Percentiles rank a stretch among this genome's conserved stretches.
Evolutionary conservation across 345 rosid genomes (phyloP).

Genomic region (Camelina neglecta): DNA sequence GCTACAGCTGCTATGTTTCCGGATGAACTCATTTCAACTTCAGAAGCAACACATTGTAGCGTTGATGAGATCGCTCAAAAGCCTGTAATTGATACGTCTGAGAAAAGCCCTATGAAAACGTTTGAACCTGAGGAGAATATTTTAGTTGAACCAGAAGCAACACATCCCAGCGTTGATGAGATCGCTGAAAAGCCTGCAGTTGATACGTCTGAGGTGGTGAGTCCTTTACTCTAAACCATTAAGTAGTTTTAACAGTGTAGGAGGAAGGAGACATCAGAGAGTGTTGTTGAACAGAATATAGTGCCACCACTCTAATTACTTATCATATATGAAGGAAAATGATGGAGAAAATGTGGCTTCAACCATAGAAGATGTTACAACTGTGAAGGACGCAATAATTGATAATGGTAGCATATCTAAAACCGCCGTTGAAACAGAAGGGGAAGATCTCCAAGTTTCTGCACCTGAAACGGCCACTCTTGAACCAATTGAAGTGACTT

Average conservation of each 20-base stretch:
- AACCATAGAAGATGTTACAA: slow-evolving; percentile 35
- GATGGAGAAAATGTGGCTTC: slow-evolving; percentile 29
- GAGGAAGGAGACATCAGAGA: slow-evolving; percentile 13
- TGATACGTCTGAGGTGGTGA: slow-evolving; percentile 44
- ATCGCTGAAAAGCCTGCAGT: slow-evolving; percentile 19
- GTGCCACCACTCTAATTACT: slow-evolving; percentile 22
- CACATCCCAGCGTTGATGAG: slow-evolving; percentile 22
- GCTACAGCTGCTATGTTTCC: slow-evolving; percentile 22
- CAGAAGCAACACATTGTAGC: slow-evolving; percentile 32
- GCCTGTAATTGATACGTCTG: slow-evolving; percentile 29
- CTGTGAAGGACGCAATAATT: slow-evolving; percentile 12
- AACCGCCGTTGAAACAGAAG: slow-evolving; percentile 13
- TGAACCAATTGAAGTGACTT: slow-evolving; percentile 24
- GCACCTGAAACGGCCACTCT: slow-evolving; percentile 10
- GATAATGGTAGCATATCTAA: slow-evolving; percentile 33
- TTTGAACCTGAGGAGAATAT: slow-evolving; percentile 9
- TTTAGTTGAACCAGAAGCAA: slow-evolving; percentile 29
- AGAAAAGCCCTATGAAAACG: slow-evolving; percentile 11
- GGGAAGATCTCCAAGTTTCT: slow-evolving; percentile 23
- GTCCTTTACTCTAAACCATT: slow-evolving; percentile 29
- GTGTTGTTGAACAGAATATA: slow-evolving; percentile 14
- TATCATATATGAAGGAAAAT: slow-evolving; percentile 36
- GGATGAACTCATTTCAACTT: slow-evolving; percentile 34
- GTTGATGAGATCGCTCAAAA: slow-evolving; percentile 31
- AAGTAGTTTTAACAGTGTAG: slow-evolving; percentile 15